Percentiles rank a stretch among this genome's conserved stretches.
Evolutionary conservation across 352 stramenopile genomes (phyloP).

Genomic region (Phytopythium ostracodes): DNA sequence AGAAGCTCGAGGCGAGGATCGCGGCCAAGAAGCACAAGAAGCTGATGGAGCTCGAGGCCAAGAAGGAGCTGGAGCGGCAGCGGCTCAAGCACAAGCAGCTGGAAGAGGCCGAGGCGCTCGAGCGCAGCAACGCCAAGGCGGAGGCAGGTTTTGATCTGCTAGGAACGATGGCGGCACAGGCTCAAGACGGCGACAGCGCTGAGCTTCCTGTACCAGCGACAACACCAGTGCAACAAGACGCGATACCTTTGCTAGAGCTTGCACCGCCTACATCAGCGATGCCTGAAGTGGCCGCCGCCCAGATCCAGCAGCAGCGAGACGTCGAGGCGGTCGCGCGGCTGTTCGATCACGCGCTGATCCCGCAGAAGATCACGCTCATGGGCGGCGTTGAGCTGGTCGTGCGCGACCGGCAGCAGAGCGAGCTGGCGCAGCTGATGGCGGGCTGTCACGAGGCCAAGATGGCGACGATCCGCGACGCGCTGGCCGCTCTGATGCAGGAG

Average conservation of each 20-base stretch:
- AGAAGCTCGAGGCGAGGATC: conserved; percentile 66
- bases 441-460: conserved; percentile 20
- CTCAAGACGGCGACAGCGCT: conserved; percentile 3
- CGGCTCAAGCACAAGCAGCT: conserved; percentile 38
- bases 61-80: conserved; percentile 51
- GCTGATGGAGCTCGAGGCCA: conserved; percentile 63
- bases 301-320: conserved; percentile 39
- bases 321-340: conserved; percentile 53
- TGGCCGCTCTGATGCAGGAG: conserved; percentile 40
- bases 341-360: conserved; percentile 42
- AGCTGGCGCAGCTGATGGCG: conserved; percentile 34
- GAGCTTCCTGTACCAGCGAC: background rate
- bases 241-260: background rate
- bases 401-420: conserved; percentile 44
- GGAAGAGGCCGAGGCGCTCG: conserved; percentile 26
- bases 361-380: conserved; percentile 46
- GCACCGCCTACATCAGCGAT: background rate
- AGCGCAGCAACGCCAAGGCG: conserved; percentile 20
- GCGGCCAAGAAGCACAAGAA: conserved; percentile 78
- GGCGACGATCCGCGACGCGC: conserved; percentile 18
- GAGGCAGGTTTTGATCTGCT: background rate
- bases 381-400: conserved; percentile 54
- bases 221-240: background rate
- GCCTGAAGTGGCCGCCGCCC: background rate
- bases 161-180: background rate